Evolutionary conservation across 1,284 basidiomycete species (phyloP).

Genomic region (Cystobasidiaceae sp.): DNA sequence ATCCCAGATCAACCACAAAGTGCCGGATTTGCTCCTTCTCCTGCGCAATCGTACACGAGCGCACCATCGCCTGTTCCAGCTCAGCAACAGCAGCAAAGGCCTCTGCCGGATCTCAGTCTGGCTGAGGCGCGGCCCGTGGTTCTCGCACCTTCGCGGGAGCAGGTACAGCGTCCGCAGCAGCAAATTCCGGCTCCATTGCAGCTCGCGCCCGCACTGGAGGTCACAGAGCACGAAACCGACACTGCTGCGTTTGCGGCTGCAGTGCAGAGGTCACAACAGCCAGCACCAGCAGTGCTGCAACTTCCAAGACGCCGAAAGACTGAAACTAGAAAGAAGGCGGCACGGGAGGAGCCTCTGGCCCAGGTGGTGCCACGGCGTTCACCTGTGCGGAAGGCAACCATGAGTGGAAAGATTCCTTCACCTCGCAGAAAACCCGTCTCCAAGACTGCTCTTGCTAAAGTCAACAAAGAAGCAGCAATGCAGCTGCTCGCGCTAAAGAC

Average conservation of each 20-base stretch:
- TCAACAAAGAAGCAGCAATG: conserved; percentile 18
- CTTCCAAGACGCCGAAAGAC: too few species aligned
- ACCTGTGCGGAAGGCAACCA: too few species aligned
- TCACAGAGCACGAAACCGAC: too few species aligned
- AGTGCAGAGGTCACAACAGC: neutral
- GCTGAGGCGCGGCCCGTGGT: neutral
- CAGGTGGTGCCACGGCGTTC: too few species aligned
- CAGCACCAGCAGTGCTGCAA: neutral
- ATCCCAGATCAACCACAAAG: too few species aligned
- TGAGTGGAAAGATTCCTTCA: neutral
- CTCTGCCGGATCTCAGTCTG: too few species aligned
- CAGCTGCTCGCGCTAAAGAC: conserved; percentile 24
- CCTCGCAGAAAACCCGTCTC: neutral
- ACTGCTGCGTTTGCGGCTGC: neutral
- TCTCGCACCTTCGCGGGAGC: neutral
- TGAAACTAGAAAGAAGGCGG: too few species aligned
- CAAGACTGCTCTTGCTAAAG: neutral
- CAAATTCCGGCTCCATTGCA: too few species aligned
- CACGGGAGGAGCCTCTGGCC: too few species aligned
- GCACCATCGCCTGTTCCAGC: neutral
- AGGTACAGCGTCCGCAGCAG: neutral
- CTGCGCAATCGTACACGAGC: neutral
- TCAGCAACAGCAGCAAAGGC: too few species aligned
- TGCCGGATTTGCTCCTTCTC: neutral
- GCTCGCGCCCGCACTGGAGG: too few species aligned